Conservation (phyloP, 805 yeast genomes). For the Alloascoidea africana region DNA sequence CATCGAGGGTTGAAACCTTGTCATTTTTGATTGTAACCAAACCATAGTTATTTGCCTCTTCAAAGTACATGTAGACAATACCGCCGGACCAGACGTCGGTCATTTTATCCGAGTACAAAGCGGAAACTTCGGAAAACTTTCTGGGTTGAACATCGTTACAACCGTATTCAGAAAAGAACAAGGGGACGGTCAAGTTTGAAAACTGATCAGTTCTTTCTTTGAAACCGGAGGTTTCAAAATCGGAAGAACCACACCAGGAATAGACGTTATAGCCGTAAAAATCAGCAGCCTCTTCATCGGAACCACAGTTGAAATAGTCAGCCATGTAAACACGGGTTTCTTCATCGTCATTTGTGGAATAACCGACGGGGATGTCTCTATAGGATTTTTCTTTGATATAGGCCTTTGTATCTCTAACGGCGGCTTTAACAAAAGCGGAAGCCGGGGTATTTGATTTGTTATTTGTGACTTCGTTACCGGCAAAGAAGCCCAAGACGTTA, state of each 20-base stretch:
- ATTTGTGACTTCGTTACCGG: conserved; percentile 78
- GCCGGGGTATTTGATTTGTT: conserved; percentile 50
- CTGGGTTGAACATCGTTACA: conserved; percentile 61
- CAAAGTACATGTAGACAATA: conserved; percentile 74
- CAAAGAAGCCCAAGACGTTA: conserved; percentile 69
- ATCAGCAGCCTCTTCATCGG: conserved; percentile 46
- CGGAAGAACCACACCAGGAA: conserved; percentile 71
- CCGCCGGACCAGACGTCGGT: conserved; percentile 85
- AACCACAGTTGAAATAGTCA: conserved; percentile 68
- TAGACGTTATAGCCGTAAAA: conserved; percentile 84
- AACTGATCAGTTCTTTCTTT: conserved; percentile 48
- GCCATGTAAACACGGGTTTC: conserved; percentile 53
- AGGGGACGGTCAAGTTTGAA: conserved; percentile 50
- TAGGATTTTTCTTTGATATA: conserved; percentile 48
- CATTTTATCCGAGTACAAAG: conserved; percentile 53
- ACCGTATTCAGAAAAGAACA: conserved; percentile 75
- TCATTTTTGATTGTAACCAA: conserved; percentile 37
- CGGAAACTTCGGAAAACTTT: conserved; percentile 54
- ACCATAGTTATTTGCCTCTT: conserved; percentile 66
- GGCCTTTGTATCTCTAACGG: conserved; percentile 60
- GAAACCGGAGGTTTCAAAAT: conserved; percentile 50
- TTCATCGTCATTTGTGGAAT: conserved; percentile 66
- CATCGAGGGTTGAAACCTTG: conserved; percentile 34
- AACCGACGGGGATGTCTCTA: conserved; percentile 66
- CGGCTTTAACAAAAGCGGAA: conserved; percentile 74